These are phyloP conservation scores for Colletotrichum magnum DNA, from an alignment of 2,329 filamentous ascomycete species.

Conservation along the genomic window DNA sequence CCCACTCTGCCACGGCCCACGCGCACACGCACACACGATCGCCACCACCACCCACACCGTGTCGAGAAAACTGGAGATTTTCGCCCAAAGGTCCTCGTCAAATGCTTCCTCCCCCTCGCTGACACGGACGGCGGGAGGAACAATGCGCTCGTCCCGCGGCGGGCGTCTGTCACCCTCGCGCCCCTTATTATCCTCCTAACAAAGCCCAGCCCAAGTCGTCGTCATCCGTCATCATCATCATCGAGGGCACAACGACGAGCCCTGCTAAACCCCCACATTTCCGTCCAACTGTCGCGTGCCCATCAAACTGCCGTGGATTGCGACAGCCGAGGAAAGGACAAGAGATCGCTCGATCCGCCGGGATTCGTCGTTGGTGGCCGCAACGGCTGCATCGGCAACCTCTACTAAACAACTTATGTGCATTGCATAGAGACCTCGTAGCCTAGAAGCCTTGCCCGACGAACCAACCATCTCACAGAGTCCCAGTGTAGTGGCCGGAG, in stretches of 20 bases:
- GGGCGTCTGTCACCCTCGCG: background rate
- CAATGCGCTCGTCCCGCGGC: constrained; percentile 19
- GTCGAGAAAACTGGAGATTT: constrained; percentile 20
- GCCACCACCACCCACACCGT: constrained; percentile 7
- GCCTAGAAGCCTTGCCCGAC: background rate
- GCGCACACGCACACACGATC: constrained; percentile 25
- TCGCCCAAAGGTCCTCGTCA: background rate
- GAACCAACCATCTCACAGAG: background rate
- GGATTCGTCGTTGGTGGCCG: background rate
- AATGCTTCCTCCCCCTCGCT: background rate
- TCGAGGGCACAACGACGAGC: constrained; percentile 12
- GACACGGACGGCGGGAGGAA: constrained; percentile 18
- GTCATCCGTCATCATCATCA: constrained; percentile 36
- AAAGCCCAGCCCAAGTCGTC: constrained; percentile 12
- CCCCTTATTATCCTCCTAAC: background rate
- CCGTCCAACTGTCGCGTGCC: background rate
- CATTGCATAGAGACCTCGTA: background rate
- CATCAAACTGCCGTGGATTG: background rate
- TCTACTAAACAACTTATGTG: background rate
- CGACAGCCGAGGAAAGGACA: background rate
- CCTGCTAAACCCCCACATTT: constrained; percentile 15
- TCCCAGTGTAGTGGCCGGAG: background rate
- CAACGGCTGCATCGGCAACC: background rate
- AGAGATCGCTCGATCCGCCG: background rate
- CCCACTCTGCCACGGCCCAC: constrained; percentile 6